Percentiles rank a stretch among this genome's conserved stretches.
phyloP scores from a whole-genome alignment of 441 rosid genomes.

The Gossypium aridum region DNA sequence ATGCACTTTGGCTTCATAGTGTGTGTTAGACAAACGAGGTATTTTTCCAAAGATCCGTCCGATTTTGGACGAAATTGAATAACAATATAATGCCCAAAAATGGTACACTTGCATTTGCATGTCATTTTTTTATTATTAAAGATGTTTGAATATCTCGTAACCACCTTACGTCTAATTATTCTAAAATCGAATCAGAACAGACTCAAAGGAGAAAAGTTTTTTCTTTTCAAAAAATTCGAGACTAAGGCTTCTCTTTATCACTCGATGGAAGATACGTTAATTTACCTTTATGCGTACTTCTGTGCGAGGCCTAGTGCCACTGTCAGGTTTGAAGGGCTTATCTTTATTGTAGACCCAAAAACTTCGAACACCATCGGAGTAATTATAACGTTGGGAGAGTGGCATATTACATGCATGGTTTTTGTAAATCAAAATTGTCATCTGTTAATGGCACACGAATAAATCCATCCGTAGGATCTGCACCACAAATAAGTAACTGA shows the following conservation, averaged over 20 bases:
- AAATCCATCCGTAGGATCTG: slow-evolving; percentile 35
- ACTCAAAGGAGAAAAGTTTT: too few species aligned
- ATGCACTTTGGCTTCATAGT: background rate
- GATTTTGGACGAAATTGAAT: too few species aligned
- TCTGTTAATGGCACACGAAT: slow-evolving; percentile 23
- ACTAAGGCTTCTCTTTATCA: too few species aligned
- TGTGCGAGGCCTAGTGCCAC: slow-evolving; percentile 32
- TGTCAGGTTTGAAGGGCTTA: slow-evolving; percentile 31
- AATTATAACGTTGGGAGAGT: slow-evolving; percentile 25
- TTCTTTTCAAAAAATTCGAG: too few species aligned
- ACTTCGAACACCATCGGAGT: slow-evolving; percentile 19
- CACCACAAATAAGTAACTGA: background rate
- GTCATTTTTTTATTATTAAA: too few species aligned
- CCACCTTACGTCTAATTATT: too few species aligned
- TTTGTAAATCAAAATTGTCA: slow-evolving; percentile 26
- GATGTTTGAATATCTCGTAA: too few species aligned
- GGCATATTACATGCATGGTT: slow-evolving; percentile 32
- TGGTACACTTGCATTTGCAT: too few species aligned
- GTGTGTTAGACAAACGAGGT: background rate
- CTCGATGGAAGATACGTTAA: too few species aligned
- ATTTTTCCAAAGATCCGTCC: too few species aligned
- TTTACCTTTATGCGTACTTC: slow-evolving; percentile 25
- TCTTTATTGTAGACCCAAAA: slow-evolving; percentile 35
- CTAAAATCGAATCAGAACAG: too few species aligned
- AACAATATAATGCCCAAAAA: too few species aligned